A percentile compares a stretch with the other conserved stretches of the same genome.
Conservation (phyloP, 2,329 filamentous ascomycete genomes). For the Xylaria sp. region DNA sequence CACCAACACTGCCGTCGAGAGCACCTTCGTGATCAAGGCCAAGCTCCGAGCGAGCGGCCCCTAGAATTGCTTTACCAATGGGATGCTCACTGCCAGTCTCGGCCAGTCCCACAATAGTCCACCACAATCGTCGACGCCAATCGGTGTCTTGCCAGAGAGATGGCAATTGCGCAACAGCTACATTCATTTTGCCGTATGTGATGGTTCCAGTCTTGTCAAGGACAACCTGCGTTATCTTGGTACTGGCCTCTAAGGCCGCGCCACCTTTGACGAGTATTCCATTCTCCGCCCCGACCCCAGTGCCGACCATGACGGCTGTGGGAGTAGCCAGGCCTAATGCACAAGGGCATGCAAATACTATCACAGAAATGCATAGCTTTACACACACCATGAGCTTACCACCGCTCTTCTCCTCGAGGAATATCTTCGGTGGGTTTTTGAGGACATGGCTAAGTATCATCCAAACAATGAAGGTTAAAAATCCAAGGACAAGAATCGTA, state of each 20-base stretch:
- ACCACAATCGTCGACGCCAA: constrained; percentile 83
- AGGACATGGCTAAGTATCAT: constrained; percentile 94
- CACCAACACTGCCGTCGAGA: constrained; percentile 84
- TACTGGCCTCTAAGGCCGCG: constrained; percentile 88
- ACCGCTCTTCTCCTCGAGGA: constrained; percentile 81
- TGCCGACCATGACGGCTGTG: constrained; percentile 98
- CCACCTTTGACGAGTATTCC: constrained; percentile 99
- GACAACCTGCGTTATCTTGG: constrained; percentile 88
- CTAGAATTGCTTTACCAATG: constrained; percentile 87
- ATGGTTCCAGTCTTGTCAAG: constrained; percentile 97
- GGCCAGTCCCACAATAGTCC: constrained; percentile 93
- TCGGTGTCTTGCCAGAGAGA: constrained; percentile 76
- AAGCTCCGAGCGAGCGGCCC: constrained; percentile 79
- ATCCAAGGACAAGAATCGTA: constrained; percentile 83
- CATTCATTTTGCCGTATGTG: constrained; percentile 95
- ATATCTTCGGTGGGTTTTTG: constrained; percentile 86
- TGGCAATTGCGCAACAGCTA: constrained; percentile 76
- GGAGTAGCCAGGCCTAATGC: constrained; percentile 96
- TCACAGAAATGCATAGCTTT: constrained; percentile 97
- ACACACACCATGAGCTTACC: constrained; percentile 96
- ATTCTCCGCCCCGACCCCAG: constrained; percentile 94
- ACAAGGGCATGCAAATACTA: constrained; percentile 97
- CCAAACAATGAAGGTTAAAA: constrained; percentile 89
- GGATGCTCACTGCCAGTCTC: constrained; percentile 97
- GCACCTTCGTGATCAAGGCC: constrained; percentile 76